Evolutionary conservation across 108 stramenopile genomes (phyloP), one percentile per base, ranked within the genome.

Genomic region (Schizochytrium sp.): DNA sequence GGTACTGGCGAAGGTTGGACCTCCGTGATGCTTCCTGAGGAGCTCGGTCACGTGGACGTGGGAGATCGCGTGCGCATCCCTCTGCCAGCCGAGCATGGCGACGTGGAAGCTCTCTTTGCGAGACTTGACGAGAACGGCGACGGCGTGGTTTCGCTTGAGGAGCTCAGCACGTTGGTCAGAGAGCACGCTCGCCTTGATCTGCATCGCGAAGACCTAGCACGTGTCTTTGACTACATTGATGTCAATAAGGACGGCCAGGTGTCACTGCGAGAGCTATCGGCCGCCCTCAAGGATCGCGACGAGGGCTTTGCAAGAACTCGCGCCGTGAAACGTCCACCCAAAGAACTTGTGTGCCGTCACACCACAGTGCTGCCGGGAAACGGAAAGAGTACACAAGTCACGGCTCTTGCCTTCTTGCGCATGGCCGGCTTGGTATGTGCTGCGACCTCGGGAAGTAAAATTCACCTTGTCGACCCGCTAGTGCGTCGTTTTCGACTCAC

Each of bases 201-300:
- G 60, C 59, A 87, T 19, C 87, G 60, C 47, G 14, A 41, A n/a
- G 91, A 92, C 21, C 58, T 92, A 57, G 55, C 72, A 28, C 44
- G 88, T n/a, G 90, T 92, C 44, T 90, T 90, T 45, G 88, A 88
- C 55, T 51, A 57, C 23, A 55, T 92, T 10, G 91, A 92, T 55
- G 55, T 58, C 6, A 90, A 92, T 51, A 44, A 59, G 25, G 91
- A 92, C 51, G 90, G 90, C 0, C 87, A 44, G 57, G 55, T 92
- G 8, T 83, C 76, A 16, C 45, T 53, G 48, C 76, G 76, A 53
- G 76, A 83, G 76, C 76, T 83, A 4, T 83, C 76, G 14, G 48
- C 43, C 10, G 76, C 48, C 6, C n/a, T 83, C 6, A 12, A 12
- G 45, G 19, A 21, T 34, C 34, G 34, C 48, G 48, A 83, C 51